Evolutionary conservation across 73 alveolate genomes (phyloP), one percentile per base, ranked within the genome.

Genomic region (Paramecium pentaurelia): DNA sequence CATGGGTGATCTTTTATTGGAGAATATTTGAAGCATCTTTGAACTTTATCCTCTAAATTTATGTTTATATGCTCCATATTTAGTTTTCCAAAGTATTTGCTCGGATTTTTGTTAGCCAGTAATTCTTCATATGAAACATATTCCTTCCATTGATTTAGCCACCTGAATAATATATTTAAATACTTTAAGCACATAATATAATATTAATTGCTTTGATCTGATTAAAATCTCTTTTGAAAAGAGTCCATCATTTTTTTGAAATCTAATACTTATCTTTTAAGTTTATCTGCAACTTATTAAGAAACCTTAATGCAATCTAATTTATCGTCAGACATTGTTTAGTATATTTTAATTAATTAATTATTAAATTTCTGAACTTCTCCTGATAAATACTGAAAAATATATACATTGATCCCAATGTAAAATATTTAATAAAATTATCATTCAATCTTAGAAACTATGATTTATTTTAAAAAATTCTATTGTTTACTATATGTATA

Each of bases 1-100:
- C 91, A 80, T 20, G 91, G 91, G 18, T 80, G 91, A 32, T 80
- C 91, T 20, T 47, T 80, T 25, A 80, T 0, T 6, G 91, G 91
- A 27, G 2, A 8, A 45, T 80, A 80, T 47, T 44, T 80, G 77
- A 80, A 80, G 32, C 91, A 80, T 12, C 12, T 28, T n/a, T 20
- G 36, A 2, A 80, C 71, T 44, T 3, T 27, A 42, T 42, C 91
- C 30, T 40, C 51, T 20, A 80, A 25, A 18, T 80, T 37, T 14
- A 44, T 30, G 58, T 80, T 80, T 22, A 80, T 27, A 3, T 60
- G 44, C 22, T n/a, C 58, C 28, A 80, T 6, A 27, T n/a, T 34
- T 5, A 80, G 30, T 47, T 49, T 80, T 11, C 91, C 91, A 80
- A 80, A 80, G 91, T 49, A 3, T 80, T 49, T 49, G 22, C n/a